Evolutionary conservation across 306 rosid species (phyloP).

Genomic region (Mimosa pudica): DNA sequence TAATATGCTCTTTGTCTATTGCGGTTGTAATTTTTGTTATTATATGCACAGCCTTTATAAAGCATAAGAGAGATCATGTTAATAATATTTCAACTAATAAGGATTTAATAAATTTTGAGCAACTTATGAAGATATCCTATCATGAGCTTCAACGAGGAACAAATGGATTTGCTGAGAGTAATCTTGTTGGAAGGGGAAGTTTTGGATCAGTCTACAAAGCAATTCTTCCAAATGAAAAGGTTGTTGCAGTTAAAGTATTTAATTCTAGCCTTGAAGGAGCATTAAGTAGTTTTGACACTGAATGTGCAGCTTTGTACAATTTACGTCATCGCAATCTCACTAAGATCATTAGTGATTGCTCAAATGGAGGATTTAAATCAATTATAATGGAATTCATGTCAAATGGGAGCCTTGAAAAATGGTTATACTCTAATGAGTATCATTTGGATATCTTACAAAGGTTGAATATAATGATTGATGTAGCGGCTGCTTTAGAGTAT

Average conservation of each 20-base stretch:
- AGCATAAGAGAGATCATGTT: background rate
- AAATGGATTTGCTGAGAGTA: background rate
- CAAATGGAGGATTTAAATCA: background rate
- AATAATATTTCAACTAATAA: background rate
- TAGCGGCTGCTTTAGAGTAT: background rate
- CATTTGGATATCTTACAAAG: constrained; percentile 1
- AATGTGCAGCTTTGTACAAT: background rate
- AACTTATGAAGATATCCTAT: background rate
- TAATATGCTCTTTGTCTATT: background rate
- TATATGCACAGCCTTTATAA: background rate
- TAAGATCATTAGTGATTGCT: background rate
- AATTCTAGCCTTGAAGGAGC: background rate
- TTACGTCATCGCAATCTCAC: background rate
- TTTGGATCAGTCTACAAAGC: constrained; percentile 10
- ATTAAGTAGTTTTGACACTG: background rate
- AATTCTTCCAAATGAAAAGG: background rate
- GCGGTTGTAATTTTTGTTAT: background rate
- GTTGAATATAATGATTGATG: constrained; percentile 5
- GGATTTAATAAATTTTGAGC: background rate
- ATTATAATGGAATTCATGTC: constrained; percentile 1
- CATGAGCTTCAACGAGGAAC: background rate
- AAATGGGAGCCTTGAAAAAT: constrained; percentile 1
- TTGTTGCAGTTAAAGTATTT: background rate
- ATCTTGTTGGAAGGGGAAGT: background rate
- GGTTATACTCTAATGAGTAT: background rate